Percentiles rank a stretch among this genome's conserved stretches.
Evolutionary conservation across 805 yeast species (phyloP).

Genomic region (Saccharomycopsis lassenensis): DNA sequence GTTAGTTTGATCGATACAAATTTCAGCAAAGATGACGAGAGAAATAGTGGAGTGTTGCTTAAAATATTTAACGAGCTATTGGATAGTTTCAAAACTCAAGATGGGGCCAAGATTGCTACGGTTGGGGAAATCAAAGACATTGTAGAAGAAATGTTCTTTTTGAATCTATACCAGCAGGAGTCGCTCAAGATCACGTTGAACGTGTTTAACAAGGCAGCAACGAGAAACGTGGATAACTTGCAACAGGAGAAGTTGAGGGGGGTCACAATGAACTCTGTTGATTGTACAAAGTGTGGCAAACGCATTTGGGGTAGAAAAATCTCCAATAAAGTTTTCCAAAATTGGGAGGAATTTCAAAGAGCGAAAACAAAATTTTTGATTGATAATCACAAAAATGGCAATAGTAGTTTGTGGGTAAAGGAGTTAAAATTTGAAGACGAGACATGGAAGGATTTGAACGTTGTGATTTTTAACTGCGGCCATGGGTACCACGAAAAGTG

Average conservation of each 20-base stretch:
- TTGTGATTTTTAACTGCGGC: conserved; percentile 50
- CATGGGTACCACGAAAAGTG: conserved; percentile 59
- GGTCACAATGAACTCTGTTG: conserved; percentile 45
- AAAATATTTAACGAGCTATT: conserved; percentile 46
- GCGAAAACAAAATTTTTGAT: conserved; percentile 19
- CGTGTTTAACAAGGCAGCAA: conserved; percentile 25
- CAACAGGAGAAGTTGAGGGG: conserved; percentile 40
- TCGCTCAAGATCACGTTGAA: conserved; percentile 34
- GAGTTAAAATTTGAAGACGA: conserved; percentile 10
- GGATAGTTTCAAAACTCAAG: conserved; percentile 29
- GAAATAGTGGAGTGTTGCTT: conserved; percentile 28
- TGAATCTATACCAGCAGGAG: conserved; percentile 54
- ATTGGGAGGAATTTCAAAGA: conserved; percentile 43
- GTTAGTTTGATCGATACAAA: conserved; percentile 28
- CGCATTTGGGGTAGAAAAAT: conserved; percentile 60
- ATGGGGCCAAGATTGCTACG: conserved; percentile 34
- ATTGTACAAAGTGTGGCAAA: conserved; percentile 72
- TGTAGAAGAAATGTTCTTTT: conserved; percentile 49
- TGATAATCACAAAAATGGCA: conserved; percentile 5
- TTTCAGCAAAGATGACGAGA: conserved; percentile 15
- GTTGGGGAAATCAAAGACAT: conserved; percentile 50
- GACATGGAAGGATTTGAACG: conserved; percentile 20
- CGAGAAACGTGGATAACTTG: conserved; percentile 33
- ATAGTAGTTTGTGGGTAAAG: conserved; percentile 13
- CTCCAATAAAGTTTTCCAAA: conserved; percentile 34